phyloP scores from a whole-genome alignment of 2,329 filamentous ascomycete genomes.

The Cercospora zeae-maydis region DNA sequence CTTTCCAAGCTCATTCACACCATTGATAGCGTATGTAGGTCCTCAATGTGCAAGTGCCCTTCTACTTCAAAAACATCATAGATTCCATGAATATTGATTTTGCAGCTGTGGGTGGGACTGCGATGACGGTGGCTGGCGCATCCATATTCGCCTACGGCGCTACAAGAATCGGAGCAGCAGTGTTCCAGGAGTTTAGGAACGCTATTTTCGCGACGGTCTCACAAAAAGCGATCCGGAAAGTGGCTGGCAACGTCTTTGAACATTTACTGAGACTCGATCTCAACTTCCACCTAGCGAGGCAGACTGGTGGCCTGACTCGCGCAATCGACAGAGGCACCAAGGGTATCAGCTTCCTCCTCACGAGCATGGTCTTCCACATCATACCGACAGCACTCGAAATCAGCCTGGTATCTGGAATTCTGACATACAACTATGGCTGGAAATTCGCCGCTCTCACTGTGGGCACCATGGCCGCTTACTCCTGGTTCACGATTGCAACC shows the following conservation, averaged over 20 bases:
- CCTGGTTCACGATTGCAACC: conserved; percentile 93
- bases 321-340: conserved; percentile 97
- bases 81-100: conserved; percentile 98
- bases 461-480: conserved; percentile 87
- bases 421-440: conserved; percentile 92
- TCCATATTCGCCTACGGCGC: conserved; percentile 88
- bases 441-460: conserved; percentile 90
- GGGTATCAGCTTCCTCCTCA: conserved; percentile 94
- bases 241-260: conserved; percentile 87
- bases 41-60: conserved; percentile 94
- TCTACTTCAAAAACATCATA: conserved; percentile 98
- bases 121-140: conserved; percentile 80
- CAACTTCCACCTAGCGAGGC: conserved; percentile 88
- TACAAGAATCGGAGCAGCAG: conserved; percentile 79
- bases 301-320: conserved; percentile 89
- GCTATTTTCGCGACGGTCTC: conserved; percentile 95
- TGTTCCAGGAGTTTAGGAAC: conserved; percentile 92
- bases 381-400: conserved; percentile 93
- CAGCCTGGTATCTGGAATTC: conserved; percentile 87
- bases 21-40: conserved; percentile 48
- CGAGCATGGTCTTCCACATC: conserved; percentile 98
- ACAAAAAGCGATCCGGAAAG: conserved; percentile 89
- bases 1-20: conserved; percentile 14
- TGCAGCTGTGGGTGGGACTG: conserved; percentile 78
- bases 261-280: conserved; percentile 86